phyloP scores from a whole-genome alignment of 2,329 filamentous ascomycete species.

The Pestalotiopsis sp. region DNA sequence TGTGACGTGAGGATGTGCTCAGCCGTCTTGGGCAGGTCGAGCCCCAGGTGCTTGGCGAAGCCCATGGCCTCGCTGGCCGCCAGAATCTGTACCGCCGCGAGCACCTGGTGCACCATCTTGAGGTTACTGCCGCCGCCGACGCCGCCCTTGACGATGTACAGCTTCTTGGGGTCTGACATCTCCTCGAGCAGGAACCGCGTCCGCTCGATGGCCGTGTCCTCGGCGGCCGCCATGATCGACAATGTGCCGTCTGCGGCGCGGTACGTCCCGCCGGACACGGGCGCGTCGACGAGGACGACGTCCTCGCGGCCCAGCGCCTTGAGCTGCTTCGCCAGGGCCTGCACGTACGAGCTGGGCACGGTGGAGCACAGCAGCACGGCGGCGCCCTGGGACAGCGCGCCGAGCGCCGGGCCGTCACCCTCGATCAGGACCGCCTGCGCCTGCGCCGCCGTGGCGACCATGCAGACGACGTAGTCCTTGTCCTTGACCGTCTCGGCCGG shows the following conservation, averaged over 20 bases:
- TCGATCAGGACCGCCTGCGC: slow-evolving; percentile 67
- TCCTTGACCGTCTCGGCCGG: slow-evolving; percentile 61
- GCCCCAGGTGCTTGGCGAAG: slow-evolving; percentile 55
- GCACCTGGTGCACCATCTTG: slow-evolving; percentile 64
- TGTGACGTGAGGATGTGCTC: slow-evolving; percentile 45
- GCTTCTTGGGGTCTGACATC: slow-evolving; percentile 61
- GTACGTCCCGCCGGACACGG: slow-evolving; percentile 70
- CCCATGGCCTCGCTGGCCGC: slow-evolving; percentile 61
- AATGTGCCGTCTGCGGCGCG: slow-evolving; percentile 71
- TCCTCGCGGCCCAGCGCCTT: slow-evolving; percentile 57
- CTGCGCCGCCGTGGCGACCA: slow-evolving; percentile 74
- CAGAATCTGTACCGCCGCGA: slow-evolving; percentile 64
- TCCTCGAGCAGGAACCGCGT: slow-evolving; percentile 60
- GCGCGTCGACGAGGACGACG: slow-evolving; percentile 68
- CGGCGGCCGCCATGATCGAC: slow-evolving; percentile 72
- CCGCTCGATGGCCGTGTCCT: slow-evolving; percentile 55
- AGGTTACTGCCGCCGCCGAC: slow-evolving; percentile 61
- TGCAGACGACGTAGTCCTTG: slow-evolving; percentile 65
- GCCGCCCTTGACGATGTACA: slow-evolving; percentile 62
- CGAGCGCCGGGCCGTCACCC: slow-evolving; percentile 47
- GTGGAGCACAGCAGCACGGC: slow-evolving; percentile 70
- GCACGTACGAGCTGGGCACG: slow-evolving; percentile 65
- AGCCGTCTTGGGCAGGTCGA: slow-evolving; percentile 45
- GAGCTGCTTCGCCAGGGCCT: slow-evolving; percentile 59
- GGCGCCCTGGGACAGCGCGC: slow-evolving; percentile 54